A percentile compares a stretch with the other conserved stretches of the same genome.
phyloP scores from a whole-genome alignment of 78 protist genomes.

The Polysphondylium violaceum region DNA sequence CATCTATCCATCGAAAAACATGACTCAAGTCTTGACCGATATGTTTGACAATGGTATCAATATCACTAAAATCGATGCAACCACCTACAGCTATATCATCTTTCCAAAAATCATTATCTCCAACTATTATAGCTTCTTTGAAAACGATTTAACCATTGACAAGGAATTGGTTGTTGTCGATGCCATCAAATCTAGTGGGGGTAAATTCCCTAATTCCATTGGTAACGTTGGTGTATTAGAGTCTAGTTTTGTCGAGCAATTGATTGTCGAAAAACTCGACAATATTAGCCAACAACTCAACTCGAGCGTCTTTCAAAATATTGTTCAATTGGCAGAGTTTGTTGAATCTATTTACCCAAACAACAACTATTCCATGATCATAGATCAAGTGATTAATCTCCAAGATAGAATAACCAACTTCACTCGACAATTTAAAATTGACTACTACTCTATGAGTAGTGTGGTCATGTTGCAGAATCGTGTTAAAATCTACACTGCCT shows the following conservation, averaged over 20 bases:
- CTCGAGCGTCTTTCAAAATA: background rate
- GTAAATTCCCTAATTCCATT: conserved; percentile 85
- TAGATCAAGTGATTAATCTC: background rate
- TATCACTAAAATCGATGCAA: background rate
- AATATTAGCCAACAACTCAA: background rate
- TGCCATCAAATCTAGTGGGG: conserved; percentile 70
- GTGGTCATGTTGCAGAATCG: conserved; percentile 63
- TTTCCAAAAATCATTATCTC: conserved; percentile 1
- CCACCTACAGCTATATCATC: background rate
- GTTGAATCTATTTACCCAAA: background rate
- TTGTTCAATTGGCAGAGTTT: background rate
- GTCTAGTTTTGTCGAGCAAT: conserved; percentile 7
- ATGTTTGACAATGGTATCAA: background rate
- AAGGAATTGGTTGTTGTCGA: conserved; percentile 62
- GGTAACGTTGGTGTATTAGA: conserved; percentile 90
- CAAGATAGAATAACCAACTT: background rate
- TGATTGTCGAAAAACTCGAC: background rate
- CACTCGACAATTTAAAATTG: background rate
- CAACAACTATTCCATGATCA: background rate
- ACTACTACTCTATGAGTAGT: conserved; percentile 40
- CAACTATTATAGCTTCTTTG: background rate
- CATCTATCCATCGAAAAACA: background rate
- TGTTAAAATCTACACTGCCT: conserved; percentile 48
- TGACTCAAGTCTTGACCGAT: background rate
- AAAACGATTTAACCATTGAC: background rate